phyloP scores from a whole-genome alignment of 352 stramenopile species.

The Pythium chondricola region DNA sequence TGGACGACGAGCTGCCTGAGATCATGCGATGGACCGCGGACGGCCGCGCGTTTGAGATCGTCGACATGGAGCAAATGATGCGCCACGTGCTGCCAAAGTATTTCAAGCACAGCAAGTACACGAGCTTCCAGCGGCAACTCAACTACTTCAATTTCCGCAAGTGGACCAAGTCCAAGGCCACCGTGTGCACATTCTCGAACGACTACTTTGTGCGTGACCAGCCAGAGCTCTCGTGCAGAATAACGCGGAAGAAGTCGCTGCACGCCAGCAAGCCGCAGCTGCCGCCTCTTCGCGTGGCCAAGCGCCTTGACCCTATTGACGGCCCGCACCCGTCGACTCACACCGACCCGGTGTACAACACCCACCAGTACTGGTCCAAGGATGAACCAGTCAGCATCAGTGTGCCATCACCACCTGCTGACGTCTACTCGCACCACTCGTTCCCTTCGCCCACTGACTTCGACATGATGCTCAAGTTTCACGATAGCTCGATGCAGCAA shows the following conservation, averaged over 20 bases:
- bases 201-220: conserved; percentile 55
- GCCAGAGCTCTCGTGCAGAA: conserved; percentile 38
- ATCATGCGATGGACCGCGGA: conserved; percentile 25
- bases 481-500: neutral
- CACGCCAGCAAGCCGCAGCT: conserved; percentile 2
- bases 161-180: conserved; percentile 79
- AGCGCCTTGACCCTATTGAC: conserved; percentile 6
- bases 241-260: conserved; percentile 44
- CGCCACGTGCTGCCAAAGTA: conserved; percentile 76
- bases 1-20: conserved; percentile 30
- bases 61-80: conserved; percentile 32
- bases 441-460: conserved; percentile 6
- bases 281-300: conserved; percentile 10
- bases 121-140: conserved; percentile 90
- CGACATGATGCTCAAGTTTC: neutral
- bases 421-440: neutral
- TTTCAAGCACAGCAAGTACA: conserved; percentile 94
- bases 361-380: neutral
- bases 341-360: neutral
- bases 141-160: conserved; percentile 94
- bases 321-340: neutral
- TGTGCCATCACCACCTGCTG: neutral
- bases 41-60: conserved; percentile 28
- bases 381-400: neutral
- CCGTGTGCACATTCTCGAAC: conserved; percentile 78